Conservation (phyloP, 257 asterid species). For the Nicotiana paniculata region DNA sequence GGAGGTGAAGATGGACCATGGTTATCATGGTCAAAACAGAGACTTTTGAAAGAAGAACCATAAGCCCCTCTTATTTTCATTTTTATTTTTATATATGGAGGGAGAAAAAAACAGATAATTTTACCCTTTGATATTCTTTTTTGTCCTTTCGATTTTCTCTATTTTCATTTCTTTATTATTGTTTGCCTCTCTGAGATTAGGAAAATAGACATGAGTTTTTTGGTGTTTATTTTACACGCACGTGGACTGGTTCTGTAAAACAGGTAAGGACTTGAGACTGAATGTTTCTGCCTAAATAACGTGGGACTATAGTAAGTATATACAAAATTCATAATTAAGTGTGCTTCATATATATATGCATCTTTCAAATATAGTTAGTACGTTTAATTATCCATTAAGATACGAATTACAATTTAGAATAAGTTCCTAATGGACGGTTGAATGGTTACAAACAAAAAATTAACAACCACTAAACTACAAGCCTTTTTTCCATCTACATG, state of each 20-base stretch:
- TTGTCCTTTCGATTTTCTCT: background rate
- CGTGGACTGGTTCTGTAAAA: background rate
- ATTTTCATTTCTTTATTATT: background rate
- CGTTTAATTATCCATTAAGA: background rate
- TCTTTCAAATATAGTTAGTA: too few species aligned
- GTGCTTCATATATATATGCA: too few species aligned
- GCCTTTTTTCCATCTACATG: background rate
- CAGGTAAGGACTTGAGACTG: background rate
- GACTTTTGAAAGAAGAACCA: slow-evolving; percentile 13
- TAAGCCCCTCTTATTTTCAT: background rate
- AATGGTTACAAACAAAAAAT: background rate
- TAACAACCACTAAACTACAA: background rate
- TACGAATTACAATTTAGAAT: background rate
- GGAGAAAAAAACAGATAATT: background rate
- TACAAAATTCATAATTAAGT: too few species aligned
- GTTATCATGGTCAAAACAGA: slow-evolving; percentile 20
- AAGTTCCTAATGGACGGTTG: background rate
- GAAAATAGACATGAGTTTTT: background rate
- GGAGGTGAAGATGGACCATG: slow-evolving; percentile 21
- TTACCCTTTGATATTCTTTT: background rate
- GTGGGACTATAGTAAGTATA: background rate
- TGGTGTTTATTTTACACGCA: background rate
- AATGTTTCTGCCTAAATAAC: background rate
- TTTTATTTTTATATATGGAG: background rate
- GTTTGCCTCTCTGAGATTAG: background rate